Evolutionary conservation across 179 eudicot genomes (phyloP).

Genomic region (Spinacia oleracea): DNA sequence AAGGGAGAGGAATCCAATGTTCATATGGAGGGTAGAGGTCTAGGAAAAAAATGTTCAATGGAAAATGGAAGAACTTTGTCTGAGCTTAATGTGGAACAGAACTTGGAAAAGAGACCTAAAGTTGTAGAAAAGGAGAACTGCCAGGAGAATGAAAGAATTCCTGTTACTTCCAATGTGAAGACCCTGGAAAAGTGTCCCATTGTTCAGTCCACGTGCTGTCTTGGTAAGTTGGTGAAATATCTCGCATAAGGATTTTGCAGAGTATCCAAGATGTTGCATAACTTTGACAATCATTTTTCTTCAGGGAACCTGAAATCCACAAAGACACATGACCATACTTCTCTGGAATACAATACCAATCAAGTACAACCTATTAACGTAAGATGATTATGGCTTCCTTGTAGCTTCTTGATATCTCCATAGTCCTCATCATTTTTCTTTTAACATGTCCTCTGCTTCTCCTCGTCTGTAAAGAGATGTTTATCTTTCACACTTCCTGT

Average conservation of each 20-base stretch:
- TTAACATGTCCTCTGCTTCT: neutral
- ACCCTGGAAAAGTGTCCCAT: conserved; percentile 33
- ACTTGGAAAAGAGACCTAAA: conserved; percentile 33
- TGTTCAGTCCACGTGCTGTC: conserved; percentile 18
- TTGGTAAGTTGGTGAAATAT: conserved; percentile 34
- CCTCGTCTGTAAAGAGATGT: neutral
- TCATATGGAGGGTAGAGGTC: conserved; percentile 42
- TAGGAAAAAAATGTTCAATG: conserved; percentile 23
- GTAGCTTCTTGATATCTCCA: conserved; percentile 21
- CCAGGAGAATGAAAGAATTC: conserved; percentile 20
- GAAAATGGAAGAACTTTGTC: conserved; percentile 19
- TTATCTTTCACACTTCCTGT: neutral
- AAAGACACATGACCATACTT: conserved; percentile 22
- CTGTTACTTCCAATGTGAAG: conserved; percentile 32
- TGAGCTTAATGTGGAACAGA: conserved; percentile 31
- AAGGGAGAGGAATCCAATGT: conserved; percentile 2
- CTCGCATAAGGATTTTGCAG: neutral
- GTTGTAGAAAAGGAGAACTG: conserved; percentile 23
- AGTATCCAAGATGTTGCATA: neutral
- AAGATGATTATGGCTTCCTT: conserved; percentile 24
- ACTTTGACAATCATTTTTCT: conserved; percentile 11
- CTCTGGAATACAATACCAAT: conserved; percentile 41
- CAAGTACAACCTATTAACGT: conserved; percentile 33
- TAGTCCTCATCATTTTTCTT: neutral
- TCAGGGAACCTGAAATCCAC: conserved; percentile 25